Conservation (phyloP, 345 rosid genomes). For the Gossypium thurberi region DNA sequence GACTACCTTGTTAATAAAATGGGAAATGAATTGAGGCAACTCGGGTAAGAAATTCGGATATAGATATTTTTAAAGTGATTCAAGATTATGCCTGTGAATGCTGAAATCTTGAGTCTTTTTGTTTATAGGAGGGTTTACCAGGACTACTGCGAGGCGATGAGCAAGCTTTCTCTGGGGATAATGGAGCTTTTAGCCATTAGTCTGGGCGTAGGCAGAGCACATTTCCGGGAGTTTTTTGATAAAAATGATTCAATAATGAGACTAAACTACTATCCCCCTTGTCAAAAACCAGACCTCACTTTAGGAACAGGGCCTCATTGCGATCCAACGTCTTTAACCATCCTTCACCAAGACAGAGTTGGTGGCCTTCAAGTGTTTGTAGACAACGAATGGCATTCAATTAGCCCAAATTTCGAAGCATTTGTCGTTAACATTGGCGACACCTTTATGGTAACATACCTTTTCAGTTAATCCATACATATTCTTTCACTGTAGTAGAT, state of each 20-base stretch:
- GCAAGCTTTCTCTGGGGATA: slow-evolving; percentile 67
- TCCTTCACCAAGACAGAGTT: slow-evolving; percentile 93
- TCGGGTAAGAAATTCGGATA: slow-evolving; percentile 44
- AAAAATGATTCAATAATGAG: slow-evolving; percentile 96
- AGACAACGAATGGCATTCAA: slow-evolving; percentile 73
- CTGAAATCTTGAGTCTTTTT: background rate
- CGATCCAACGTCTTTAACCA: slow-evolving; percentile 95
- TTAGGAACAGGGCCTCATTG: slow-evolving; percentile 99
- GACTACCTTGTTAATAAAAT: slow-evolving; percentile 50
- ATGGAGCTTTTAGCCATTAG: slow-evolving; percentile 88
- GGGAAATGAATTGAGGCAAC: slow-evolving; percentile 57
- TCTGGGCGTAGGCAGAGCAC: slow-evolving; percentile 46
- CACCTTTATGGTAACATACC: slow-evolving; percentile 83
- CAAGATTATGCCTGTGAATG: background rate
- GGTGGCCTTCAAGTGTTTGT: slow-evolving; percentile 93
- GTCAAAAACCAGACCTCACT: slow-evolving; percentile 89
- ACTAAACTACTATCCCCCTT: slow-evolving; percentile 88
- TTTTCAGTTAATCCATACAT: background rate
- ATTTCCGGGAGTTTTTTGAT: slow-evolving; percentile 68
- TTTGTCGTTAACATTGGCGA: slow-evolving; percentile 96
- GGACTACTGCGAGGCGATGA: slow-evolving; percentile 82
- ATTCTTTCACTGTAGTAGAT: background rate
- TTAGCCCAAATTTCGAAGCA: slow-evolving; percentile 65
- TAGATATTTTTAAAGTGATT: background rate
- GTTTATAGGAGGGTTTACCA: slow-evolving; percentile 59